A percentile compares a stretch with the other conserved stretches of the same genome.
phyloP scores from a whole-genome alignment of 192 early-diverging fungal species.

The Mortierella claussenii region DNA sequence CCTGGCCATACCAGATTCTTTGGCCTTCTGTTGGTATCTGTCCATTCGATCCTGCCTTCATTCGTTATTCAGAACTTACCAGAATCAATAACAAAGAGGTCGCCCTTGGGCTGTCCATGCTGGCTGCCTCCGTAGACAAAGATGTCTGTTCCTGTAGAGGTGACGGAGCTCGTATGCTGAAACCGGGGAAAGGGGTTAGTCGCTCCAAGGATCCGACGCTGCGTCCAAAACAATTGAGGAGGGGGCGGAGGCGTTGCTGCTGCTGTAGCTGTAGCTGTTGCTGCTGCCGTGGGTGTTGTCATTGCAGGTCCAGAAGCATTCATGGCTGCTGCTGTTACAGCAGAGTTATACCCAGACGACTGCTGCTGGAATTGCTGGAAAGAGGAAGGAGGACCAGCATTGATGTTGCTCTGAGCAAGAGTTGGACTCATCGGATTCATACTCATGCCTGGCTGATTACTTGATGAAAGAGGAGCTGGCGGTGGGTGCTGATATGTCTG shows the following conservation, averaged over 20 bases:
- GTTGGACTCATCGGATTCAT: constrained; percentile 37
- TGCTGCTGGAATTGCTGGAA: too few species aligned
- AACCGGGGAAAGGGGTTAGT: constrained; percentile 49
- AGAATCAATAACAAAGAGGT: constrained; percentile 46
- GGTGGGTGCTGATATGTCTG: constrained; percentile 43
- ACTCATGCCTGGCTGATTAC: too few species aligned
- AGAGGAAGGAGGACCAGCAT: too few species aligned
- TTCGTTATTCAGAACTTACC: constrained; percentile 24
- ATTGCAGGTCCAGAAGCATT: constrained; percentile 1
- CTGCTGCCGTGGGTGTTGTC: constrained; percentile 2
- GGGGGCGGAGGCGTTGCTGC: constrained; percentile 9
- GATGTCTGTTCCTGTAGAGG: constrained; percentile 45
- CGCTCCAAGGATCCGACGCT: constrained; percentile 43
- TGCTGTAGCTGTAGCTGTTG: constrained; percentile 13
- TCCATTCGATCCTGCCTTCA: neutral
- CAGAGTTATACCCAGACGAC: too few species aligned
- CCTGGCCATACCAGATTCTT: too few species aligned
- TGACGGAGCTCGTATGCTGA: constrained; percentile 41
- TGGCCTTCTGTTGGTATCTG: neutral
- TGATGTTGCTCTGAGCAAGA: constrained; percentile 10
- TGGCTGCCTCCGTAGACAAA: constrained; percentile 43
- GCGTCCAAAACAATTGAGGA: constrained; percentile 51
- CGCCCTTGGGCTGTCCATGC: constrained; percentile 29
- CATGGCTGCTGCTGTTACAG: too few species aligned
- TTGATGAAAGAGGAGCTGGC: constrained; percentile 5